Percentiles rank a stretch among this genome's conserved stretches.
Conservation (phyloP, 2,329 filamentous ascomycete genomes). For the Aspergillus sp. region DNA sequence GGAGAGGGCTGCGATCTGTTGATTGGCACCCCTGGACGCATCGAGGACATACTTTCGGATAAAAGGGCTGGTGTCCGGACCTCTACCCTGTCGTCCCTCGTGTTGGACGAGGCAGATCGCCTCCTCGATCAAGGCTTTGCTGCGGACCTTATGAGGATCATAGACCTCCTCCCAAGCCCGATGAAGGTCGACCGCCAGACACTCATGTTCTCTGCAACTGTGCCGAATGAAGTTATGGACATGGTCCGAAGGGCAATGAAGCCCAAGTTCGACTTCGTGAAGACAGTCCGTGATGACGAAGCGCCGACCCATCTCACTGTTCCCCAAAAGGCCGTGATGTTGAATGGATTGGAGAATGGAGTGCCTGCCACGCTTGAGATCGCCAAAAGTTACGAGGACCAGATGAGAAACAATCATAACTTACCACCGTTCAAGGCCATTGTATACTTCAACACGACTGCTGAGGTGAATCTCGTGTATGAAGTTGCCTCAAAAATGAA, state of each 20-base stretch:
- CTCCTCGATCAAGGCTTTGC: slow-evolving; percentile 61
- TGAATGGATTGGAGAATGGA: slow-evolving; percentile 63
- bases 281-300: slow-evolving; percentile 77
- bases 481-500: slow-evolving; percentile 46
- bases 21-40: slow-evolving; percentile 79
- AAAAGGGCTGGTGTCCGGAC: slow-evolving; percentile 53
- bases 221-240: slow-evolving; percentile 70
- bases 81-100: slow-evolving; percentile 49
- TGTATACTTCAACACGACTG: slow-evolving; percentile 76
- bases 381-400: slow-evolving; percentile 49
- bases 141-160: slow-evolving; percentile 54
- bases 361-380: slow-evolving; percentile 72
- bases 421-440: slow-evolving; percentile 83
- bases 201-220: slow-evolving; percentile 89
- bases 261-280: slow-evolving; percentile 75
- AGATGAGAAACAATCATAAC: slow-evolving; percentile 27
- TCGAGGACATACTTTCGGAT: slow-evolving; percentile 72
- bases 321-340: slow-evolving; percentile 64
- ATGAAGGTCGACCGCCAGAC: slow-evolving; percentile 66
- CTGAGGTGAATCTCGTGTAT: slow-evolving; percentile 57
- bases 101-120: slow-evolving; percentile 60
- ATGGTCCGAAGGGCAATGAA: slow-evolving; percentile 73
- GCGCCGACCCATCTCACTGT: slow-evolving; percentile 75
- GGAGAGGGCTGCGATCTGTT: slow-evolving; percentile 75
- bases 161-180: slow-evolving; percentile 53